Base-by-base conservation (phyloP, 257 asterid species). In the Solanum microdontum region DNA sequence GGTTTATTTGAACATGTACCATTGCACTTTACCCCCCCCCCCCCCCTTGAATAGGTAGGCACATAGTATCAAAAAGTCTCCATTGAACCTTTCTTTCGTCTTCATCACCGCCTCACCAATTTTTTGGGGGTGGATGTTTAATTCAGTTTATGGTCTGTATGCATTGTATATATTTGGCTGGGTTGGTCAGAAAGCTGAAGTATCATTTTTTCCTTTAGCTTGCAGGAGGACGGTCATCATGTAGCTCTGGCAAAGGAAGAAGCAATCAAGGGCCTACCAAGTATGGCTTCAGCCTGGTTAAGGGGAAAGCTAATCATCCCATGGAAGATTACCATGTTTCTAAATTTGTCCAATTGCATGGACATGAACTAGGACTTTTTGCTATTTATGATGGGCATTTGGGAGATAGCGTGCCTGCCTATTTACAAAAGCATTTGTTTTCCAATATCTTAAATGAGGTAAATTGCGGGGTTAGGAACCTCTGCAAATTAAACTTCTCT, bases 261-360 rank as follows among this genome's bases (percentile, higher is more conserved):
- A 94, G 96, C 93, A 86, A 87, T 21, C 90, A 87, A 26, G 94
- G 98, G 66, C 88, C 88, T 73, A 90, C 69, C 40, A 97, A 95
- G 90, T 97, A 90, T 75, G 99, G 99, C 74, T 95, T 92, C 92
- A 92, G 95, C 85, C 92, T 97, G 64, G 90, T 92, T 45, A 97
- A 97, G 90, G 99, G 98, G 84, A 95, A 92, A 87, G 99, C 98
- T 26, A 95, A 86, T 90, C 99, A 96, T 90, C 99, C 99, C 7
- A 96, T 96, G 99, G 99, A 96, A 92, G 99, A 96, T 91, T 96
- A 88, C 92, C 96, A 96, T 90, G 99, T 96, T 72, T 97, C 99
- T 58, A 96, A 95, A 87, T 96, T 95, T 85, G 95, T 92, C 37
- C 93, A 93, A 89, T 45, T 87, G 37, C 87, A 92, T 28, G 94